Conservation (phyloP, 768 basidiomycete genomes). For the Mycena olivaceomarginata region DNA sequence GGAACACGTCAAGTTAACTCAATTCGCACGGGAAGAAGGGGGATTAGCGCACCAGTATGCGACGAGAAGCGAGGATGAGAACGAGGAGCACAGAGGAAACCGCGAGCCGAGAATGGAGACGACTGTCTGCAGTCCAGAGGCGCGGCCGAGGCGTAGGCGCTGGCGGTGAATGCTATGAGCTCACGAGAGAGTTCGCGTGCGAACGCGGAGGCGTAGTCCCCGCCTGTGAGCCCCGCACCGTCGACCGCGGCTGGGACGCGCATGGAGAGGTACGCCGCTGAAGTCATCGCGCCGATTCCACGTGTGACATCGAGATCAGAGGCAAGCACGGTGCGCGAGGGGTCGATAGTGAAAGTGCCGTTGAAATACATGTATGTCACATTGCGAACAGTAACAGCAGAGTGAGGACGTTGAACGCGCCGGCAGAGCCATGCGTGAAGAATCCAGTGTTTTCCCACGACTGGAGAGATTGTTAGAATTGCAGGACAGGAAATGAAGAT, state of each 20-base stretch:
- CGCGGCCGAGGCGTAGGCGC: conserved; percentile 15
- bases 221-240: conserved; percentile 24
- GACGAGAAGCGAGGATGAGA: conserved; percentile 10
- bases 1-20: not conserved
- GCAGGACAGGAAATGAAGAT: not conserved
- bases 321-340: conserved; percentile 7
- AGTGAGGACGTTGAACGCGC: conserved; percentile 37
- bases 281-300: conserved; percentile 31
- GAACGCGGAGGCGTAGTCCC: conserved; percentile 34
- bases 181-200: conserved; percentile 38
- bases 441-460: conserved; percentile 39
- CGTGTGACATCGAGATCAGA: conserved; percentile 35
- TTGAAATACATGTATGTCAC: conserved; percentile 42
- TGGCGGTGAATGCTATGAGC: conserved; percentile 37
- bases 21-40: not conserved
- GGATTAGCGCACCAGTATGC: conserved; percentile 18
- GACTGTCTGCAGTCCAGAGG: conserved; percentile 22
- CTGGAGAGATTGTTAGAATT: not conserved
- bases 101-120: conserved; percentile 27
- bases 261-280: conserved; percentile 10
- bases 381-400: conserved; percentile 40
- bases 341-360: conserved; percentile 37
- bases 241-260: conserved; percentile 40
- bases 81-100: conserved; percentile 23
- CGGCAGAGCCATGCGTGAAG: conserved; percentile 31